Base-by-base conservation (phyloP, 139 green algal genomes). In the Picochlorum sp. region DNA sequence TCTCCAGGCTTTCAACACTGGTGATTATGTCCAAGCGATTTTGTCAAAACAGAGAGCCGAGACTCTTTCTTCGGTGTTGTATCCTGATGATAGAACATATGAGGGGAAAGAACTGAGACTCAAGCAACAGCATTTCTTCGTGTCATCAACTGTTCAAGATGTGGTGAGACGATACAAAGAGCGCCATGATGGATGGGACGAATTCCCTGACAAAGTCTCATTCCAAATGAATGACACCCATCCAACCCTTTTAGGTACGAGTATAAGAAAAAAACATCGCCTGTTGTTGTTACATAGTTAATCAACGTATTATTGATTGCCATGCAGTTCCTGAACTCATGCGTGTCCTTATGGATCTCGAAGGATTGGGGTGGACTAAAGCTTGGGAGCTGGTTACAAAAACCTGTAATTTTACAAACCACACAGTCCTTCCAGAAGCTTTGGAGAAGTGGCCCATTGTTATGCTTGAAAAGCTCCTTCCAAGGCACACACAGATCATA, bases 41-140 rank as follows among this genome's bases (percentile, higher is more conserved):
- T 73, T 96, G 57, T 73, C 72, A 66, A 96, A 96, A 85, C 91
- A 98, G 82, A 80, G 89, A 38, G 92, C 94, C 6, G 94, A 99
- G 84, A 94, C 92, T 16, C 89, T 99, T 66, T 89, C 74, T 62
- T 82, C 65, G 18, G 94, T 99, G 76, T 87, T 99, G 18, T 99
- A 99, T 83, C 94, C 94, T 30, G 87, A 97, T 62, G 94, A 99
- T 85, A 79, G 84, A 62, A 97, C 87, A 20, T 95, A 95, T 61
- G 86, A 96, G 78, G 94, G 94, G 76, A 96, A 96, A 75, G 89
- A 96, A 87, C 82, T 99, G 74, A 86, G 94, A 38, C 84, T 99
- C 23, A 97, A 97, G 79, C 94, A 99, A 83, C 94, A 99, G 85
- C 87, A 96, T 85, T 99, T 99, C 82, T 97, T 99, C 71, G 88